phyloP scores from a whole-genome alignment of 2,329 filamentous ascomycete species.

The Monilinia vaccinii-corymbosi region DNA sequence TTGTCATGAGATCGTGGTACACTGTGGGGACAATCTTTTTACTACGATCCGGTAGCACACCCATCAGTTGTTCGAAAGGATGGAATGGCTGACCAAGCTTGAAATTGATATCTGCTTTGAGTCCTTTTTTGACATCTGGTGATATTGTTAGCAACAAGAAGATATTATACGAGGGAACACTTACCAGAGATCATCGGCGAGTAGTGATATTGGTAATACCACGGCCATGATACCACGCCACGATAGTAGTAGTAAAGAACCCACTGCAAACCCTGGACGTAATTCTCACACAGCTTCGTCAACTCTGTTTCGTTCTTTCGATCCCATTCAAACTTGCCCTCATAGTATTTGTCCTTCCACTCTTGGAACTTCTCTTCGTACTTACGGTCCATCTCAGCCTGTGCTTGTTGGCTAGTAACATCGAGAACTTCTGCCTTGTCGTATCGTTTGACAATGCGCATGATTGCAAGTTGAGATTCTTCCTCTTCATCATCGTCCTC shows the following conservation, averaged over 20 bases:
- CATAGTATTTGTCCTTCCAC: conserved; percentile 95
- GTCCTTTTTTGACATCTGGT: conserved; percentile 74
- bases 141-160: conserved; percentile 8
- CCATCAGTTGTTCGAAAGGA: conserved; percentile 96
- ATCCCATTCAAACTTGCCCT: conserved; percentile 83
- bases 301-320: conserved; percentile 73
- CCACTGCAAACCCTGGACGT: conserved; percentile 96
- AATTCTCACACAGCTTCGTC: conserved; percentile 80
- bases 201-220: conserved; percentile 97
- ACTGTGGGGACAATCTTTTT: conserved; percentile 87
- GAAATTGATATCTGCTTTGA: conserved; percentile 84
- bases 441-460: conserved; percentile 80
- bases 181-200: conserved; percentile 86
- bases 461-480: conserved; percentile 73
- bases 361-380: conserved; percentile 84
- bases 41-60: conserved; percentile 91
- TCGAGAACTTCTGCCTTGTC: conserved; percentile 85
- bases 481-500: conserved; percentile 63
- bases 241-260: conserved; percentile 97
- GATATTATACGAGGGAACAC: conserved; percentile 19
- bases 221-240: conserved; percentile 95
- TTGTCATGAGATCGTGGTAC: conserved; percentile 91
- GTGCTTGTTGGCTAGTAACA: conserved; percentile 66
- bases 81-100: conserved; percentile 89
- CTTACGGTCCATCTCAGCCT: conserved; percentile 68